Evolutionary conservation across 2,329 filamentous ascomycete genomes (phyloP), one percentile per base, ranked within the genome.

Genomic region (Claviceps paspali): DNA sequence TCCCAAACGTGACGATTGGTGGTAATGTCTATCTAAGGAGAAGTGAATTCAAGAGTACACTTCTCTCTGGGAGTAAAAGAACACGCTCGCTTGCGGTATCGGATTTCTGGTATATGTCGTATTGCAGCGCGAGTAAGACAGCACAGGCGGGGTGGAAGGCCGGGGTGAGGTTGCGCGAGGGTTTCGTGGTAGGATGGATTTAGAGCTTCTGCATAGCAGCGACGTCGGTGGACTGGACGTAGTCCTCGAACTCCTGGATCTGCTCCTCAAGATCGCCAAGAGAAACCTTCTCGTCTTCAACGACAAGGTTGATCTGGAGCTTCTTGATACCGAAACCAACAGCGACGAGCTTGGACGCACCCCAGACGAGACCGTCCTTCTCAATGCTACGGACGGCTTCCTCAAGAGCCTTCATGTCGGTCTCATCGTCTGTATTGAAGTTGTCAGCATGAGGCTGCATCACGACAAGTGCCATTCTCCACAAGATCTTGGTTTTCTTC

Each of bases 301-400:
- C 70, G 52, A 96, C 86, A 51, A 96, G 66, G 79, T 84, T 96
- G 72, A 98, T 93, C 76, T 96, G 88, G 47, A 98, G 79, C 77
- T 96, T 96, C 75, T 83, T 91, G 73, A 98, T 92, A 73, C 91
- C 91, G 73, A 84, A 98, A 56, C 87, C 88, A 53, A 98, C 79
- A 49, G 87, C 63, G 36, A 93, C 79, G 48, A 94, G 70, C 73
- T 91, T 83, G 62, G 82, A 87, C 47, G 71, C 77, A 77, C 88
- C 88, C 91, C 91, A 98, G 47, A 92, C 79, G 45, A 98, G 83
- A 67, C 91, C 91, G 35, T 96, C 88, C 73, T 82, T 77, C 65
- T 88, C 76, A 51, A 96, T 88, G 49, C 68, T 63, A 54, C 85
- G 82, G 51, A 96, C 87, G 47, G 79, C 68, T 23, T 64, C 70